phyloP scores from a whole-genome alignment of 1,139 yeast species.

The Kurtzmaniella quercitrusa region DNA sequence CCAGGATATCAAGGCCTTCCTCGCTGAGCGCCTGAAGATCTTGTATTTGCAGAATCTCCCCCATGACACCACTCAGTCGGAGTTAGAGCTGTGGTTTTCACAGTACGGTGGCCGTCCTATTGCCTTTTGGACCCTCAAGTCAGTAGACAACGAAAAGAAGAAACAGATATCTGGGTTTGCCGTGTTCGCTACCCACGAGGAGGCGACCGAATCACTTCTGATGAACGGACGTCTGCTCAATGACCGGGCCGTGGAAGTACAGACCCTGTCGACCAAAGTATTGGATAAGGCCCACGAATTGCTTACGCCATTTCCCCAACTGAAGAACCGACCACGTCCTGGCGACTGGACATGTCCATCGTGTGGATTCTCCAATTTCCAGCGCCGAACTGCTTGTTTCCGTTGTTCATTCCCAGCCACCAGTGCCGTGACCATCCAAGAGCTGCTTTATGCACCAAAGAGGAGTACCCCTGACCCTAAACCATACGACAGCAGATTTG shows the following conservation, averaged over 20 bases:
- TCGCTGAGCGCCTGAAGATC: constrained; percentile 73
- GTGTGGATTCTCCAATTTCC: constrained; percentile 93
- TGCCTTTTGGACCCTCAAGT: constrained; percentile 82
- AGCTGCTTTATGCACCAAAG: constrained; percentile 29
- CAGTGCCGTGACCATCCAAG: constrained; percentile 63
- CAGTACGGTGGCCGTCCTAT: constrained; percentile 83
- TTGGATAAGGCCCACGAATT: constrained; percentile 80
- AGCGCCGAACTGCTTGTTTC: constrained; percentile 90
- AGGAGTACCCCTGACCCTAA: constrained; percentile 4
- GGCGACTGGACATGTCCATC: constrained; percentile 98
- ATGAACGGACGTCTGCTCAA: constrained; percentile 77
- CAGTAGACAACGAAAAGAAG: constrained; percentile 14
- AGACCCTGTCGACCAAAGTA: constrained; percentile 76
- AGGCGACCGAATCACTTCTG: constrained; percentile 70
- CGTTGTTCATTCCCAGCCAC: constrained; percentile 89
- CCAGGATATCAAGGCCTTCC: constrained; percentile 65
- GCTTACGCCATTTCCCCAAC: constrained; percentile 79
- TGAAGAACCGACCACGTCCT: constrained; percentile 88
- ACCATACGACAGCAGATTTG: constrained; percentile 15
- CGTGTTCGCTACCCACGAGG: constrained; percentile 79
- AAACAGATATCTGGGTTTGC: constrained; percentile 71
- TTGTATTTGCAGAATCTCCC: constrained; percentile 76
- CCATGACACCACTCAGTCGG: constrained; percentile 83
- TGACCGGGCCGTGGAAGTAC: constrained; percentile 77
- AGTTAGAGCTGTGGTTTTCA: constrained; percentile 86